Evolutionary conservation across 2,329 filamentous ascomycete species (phyloP), one percentile per base, ranked within the genome.

Genomic region (Epichloe hybrida): DNA sequence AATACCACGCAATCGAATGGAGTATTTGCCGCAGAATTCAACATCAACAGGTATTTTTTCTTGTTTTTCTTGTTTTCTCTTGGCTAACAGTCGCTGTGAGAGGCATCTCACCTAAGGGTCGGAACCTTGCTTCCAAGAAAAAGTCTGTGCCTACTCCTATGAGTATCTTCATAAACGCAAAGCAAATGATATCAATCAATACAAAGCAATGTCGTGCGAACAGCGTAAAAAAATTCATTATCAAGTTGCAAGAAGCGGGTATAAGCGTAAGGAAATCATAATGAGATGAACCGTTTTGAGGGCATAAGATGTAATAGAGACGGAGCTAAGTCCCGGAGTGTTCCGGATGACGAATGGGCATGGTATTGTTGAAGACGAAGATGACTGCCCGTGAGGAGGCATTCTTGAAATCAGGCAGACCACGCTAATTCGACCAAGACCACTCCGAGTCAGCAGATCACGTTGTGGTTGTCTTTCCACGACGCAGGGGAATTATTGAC

Each of bases 381-480:
- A 38, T 50, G 34, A 51, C 53, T 40, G 51, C 51, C 51, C 43
- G 27, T 11, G 15, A 36, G 3, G 50, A 53, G 50, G 45, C 27
- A 52, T 46, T 54, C 55, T 53, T 57, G 58, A 62, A 55, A 65
- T 66, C 64, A 66, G 61, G 62, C 66, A 55, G 63, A 66, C 64
- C 64, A 66, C 54, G 56, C 64, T 66, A 64, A 56, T 51, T 21
- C 50, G 53, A 38, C 56, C 55, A 52, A 20, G 55, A 57, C 57
- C 58, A 58, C 55, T 54, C 57, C 58, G 60, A 59, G 62, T 66
- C 58, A 66, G 63, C 63, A 56, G 47, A 43, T 52, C 40, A 58
- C 55, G 42, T 48, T 58, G 54, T 21, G 53, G 35, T 52, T 52
- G 27, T 49, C 56, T 48, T 11, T 31, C 27, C 27, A 31, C 27